Conservation (phyloP, 176 grass and related monocot species). For the Ampelocalamus luodianensis region DNA sequence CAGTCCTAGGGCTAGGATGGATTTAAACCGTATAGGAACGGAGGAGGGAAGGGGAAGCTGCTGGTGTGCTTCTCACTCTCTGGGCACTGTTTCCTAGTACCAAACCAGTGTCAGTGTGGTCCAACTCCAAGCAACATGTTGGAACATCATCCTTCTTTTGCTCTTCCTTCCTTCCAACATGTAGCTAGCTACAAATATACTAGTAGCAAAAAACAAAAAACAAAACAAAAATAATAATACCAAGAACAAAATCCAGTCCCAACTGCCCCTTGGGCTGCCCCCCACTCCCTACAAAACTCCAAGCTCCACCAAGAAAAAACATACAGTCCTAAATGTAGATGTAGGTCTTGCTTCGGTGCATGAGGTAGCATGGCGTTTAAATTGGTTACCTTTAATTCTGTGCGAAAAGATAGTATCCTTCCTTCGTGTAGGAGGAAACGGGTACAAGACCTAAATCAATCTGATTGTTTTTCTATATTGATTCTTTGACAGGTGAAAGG, state of each 20-base stretch:
- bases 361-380: neutral
- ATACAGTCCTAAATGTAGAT: neutral
- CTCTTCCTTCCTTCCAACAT: neutral
- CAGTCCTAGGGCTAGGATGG: too few species aligned
- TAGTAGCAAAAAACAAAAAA: neutral
- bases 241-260: conserved; percentile 15
- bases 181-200: neutral
- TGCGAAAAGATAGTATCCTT: neutral
- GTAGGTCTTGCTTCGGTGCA: neutral
- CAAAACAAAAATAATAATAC: too few species aligned
- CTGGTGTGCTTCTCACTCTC: neutral
- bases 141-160: too few species aligned
- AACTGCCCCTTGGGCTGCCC: too few species aligned
- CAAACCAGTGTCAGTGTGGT: conserved; percentile 1
- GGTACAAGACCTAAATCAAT: neutral
- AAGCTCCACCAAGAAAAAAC: neutral
- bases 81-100: conserved; percentile 40
- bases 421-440: neutral
- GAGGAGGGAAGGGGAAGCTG: neutral
- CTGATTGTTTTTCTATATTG: neutral
- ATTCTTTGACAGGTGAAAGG: neutral
- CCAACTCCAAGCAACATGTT: conserved; percentile 21
- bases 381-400: neutral
- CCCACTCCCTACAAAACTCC: conserved; percentile 14
- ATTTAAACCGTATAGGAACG: neutral